phyloP scores from a whole-genome alignment of 352 stramenopile genomes.

The Pythium utonaiense region DNA sequence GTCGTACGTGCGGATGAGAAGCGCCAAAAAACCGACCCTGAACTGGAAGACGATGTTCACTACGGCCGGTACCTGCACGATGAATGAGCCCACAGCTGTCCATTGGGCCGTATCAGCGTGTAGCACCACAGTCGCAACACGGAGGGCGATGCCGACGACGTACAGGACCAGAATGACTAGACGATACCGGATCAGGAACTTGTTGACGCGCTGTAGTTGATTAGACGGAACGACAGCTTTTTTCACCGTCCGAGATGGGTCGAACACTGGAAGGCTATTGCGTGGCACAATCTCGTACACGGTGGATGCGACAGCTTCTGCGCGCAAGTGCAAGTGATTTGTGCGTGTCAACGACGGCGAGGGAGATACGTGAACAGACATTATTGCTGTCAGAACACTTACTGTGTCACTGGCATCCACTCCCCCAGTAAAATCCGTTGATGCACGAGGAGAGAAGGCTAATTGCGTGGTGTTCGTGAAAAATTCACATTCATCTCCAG shows the following conservation, averaged over 20 bases:
- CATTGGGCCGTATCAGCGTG: not conserved
- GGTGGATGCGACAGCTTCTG: not conserved
- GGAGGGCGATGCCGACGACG: conserved; percentile 5
- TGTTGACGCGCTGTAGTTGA: not conserved
- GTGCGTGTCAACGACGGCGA: too few species aligned
- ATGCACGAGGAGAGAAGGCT: too few species aligned
- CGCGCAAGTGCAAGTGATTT: too few species aligned
- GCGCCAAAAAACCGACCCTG: conserved; percentile 6
- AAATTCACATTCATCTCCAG: too few species aligned
- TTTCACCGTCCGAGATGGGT: conserved; percentile 14
- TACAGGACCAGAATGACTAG: conserved; percentile 1
- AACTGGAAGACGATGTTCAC: conserved; percentile 11
- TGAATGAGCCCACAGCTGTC: not conserved
- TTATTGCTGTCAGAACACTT: too few species aligned
- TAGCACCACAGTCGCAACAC: not conserved
- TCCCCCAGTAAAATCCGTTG: too few species aligned
- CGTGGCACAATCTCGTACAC: conserved; percentile 16
- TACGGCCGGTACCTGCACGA: conserved; percentile 7
- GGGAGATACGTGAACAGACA: too few species aligned
- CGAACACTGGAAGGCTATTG: conserved; percentile 3
- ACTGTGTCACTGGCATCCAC: too few species aligned
- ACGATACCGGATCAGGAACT: not conserved
- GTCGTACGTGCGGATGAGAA: conserved; percentile 13
- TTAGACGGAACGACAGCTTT: not conserved
- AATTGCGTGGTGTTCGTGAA: too few species aligned